Conservation (phyloP, 345 rosid species). For the Erucastrum elatum region DNA sequence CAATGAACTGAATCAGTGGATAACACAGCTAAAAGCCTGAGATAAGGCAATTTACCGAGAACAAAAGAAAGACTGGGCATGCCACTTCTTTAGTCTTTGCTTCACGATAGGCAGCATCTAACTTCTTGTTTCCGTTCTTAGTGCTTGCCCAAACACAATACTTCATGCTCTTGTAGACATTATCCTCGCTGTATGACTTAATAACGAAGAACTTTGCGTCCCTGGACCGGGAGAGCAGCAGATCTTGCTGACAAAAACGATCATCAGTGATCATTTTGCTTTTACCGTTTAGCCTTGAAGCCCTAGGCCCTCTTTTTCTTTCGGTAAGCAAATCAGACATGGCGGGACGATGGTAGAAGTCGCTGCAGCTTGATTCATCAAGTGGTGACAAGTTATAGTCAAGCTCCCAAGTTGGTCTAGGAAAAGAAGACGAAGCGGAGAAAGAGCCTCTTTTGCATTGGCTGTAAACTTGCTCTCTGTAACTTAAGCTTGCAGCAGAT, state of each 20-base stretch:
- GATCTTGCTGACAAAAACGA: constrained; percentile 48
- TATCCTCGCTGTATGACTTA: constrained; percentile 91
- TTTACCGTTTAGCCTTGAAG: constrained; percentile 50
- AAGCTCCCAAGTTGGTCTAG: constrained; percentile 36
- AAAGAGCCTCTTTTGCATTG: constrained; percentile 40
- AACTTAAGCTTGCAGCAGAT: constrained; percentile 44
- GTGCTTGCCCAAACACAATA: constrained; percentile 95
- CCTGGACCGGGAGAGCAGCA: constrained; percentile 38
- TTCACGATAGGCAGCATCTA: constrained; percentile 78
- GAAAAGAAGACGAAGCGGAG: constrained; percentile 41
- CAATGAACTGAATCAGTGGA: background rate
- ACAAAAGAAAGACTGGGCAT: constrained; percentile 69
- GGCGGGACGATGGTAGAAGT: constrained; percentile 44
- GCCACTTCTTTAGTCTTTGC: constrained; percentile 55
- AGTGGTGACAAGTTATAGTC: constrained; percentile 51
- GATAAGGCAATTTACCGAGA: constrained; percentile 60
- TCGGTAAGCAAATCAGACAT: constrained; percentile 53
- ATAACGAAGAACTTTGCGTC: constrained; percentile 80
- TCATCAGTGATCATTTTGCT: constrained; percentile 33
- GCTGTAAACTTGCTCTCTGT: constrained; percentile 42
- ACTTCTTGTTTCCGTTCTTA: constrained; percentile 74
- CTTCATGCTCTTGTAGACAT: constrained; percentile 84
- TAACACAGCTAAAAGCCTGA: constrained; percentile 6
- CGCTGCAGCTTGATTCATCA: constrained; percentile 52
- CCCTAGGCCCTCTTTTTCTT: constrained; percentile 64